Percentiles rank a stretch among this genome's conserved stretches.
Evolutionary conservation across 108 stramenopile genomes (phyloP).

Genomic region (Chaetoceros tenuissimus): DNA sequence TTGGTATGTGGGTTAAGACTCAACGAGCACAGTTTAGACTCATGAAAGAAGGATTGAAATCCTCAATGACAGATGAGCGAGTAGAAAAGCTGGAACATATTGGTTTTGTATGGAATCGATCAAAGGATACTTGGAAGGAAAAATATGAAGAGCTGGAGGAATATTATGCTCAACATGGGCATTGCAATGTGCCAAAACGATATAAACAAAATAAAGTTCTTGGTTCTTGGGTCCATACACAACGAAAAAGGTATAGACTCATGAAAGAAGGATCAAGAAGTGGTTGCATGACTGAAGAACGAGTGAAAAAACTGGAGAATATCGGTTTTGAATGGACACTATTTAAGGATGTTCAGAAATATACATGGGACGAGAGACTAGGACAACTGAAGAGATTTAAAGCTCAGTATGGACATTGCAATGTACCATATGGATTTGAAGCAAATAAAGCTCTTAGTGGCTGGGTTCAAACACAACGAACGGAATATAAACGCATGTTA

Average conservation of each 20-base stretch:
- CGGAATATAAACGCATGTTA: constrained; percentile 25
- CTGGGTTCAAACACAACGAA: constrained; percentile 31
- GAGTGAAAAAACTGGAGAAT: neutral
- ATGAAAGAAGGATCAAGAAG: neutral
- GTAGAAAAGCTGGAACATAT: constrained; percentile 11
- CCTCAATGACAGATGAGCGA: constrained; percentile 2
- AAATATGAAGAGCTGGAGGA: constrained; percentile 7
- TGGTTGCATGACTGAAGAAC: neutral
- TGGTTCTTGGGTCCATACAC: neutral
- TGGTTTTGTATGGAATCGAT: constrained; percentile 14
- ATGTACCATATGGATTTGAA: too few species aligned
- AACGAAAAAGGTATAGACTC: neutral
- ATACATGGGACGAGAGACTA: constrained; percentile 17
- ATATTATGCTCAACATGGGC: neutral
- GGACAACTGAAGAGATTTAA: constrained; percentile 13
- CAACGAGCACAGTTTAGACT: constrained; percentile 4
- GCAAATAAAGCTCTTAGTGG: constrained; percentile 12
- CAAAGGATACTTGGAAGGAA: constrained; percentile 9
- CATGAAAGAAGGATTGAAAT: neutral
- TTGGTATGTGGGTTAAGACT: constrained; percentile 9
- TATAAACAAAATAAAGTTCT: neutral
- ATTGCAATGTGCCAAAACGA: neutral
- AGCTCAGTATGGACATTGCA: too few species aligned
- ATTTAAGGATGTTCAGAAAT: too few species aligned
- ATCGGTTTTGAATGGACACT: neutral